These are phyloP conservation scores for Fragilariopsis cylindrus DNA, from an alignment of 108 stramenopile genomes.

Conservation along the genomic window DNA sequence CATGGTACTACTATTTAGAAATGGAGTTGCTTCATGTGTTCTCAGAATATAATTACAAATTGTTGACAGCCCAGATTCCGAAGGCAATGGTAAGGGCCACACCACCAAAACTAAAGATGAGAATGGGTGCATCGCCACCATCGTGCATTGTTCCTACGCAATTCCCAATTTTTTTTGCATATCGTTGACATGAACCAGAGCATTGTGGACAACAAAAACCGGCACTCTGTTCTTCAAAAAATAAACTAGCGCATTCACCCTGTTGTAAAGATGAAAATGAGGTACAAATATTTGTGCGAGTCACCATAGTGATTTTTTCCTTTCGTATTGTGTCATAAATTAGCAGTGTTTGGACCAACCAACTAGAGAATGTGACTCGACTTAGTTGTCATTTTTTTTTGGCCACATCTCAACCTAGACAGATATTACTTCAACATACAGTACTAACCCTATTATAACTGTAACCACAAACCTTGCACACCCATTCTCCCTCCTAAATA, in stretches of 20 bases:
- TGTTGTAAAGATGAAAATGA: conserved; percentile 11
- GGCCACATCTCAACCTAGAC: background rate
- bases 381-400: background rate
- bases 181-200: conserved; percentile 95
- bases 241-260: conserved; percentile 92
- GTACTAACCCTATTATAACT: conserved; percentile 86
- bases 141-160: conserved; percentile 93
- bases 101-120: conserved; percentile 91
- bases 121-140: conserved; percentile 95
- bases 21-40: too few relatives aligned
- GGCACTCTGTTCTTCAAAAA: conserved; percentile 91
- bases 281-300: background rate
- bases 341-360: too few relatives aligned
- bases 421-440: background rate
- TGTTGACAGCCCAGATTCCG: conserved; percentile 87
- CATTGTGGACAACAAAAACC: conserved; percentile 97
- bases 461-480: conserved; percentile 97
- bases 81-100: conserved; percentile 88
- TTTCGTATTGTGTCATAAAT: too few relatives aligned
- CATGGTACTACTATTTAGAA: too few relatives aligned
- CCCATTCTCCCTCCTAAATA: conserved; percentile 97
- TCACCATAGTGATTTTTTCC: too few relatives aligned
- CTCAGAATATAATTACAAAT: conserved; percentile 57
- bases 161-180: conserved; percentile 97
- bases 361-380: background rate